Evolutionary conservation across 768 basidiomycete species (phyloP), one percentile per base, ranked within the genome.

Genomic region (Pholiota molesta): DNA sequence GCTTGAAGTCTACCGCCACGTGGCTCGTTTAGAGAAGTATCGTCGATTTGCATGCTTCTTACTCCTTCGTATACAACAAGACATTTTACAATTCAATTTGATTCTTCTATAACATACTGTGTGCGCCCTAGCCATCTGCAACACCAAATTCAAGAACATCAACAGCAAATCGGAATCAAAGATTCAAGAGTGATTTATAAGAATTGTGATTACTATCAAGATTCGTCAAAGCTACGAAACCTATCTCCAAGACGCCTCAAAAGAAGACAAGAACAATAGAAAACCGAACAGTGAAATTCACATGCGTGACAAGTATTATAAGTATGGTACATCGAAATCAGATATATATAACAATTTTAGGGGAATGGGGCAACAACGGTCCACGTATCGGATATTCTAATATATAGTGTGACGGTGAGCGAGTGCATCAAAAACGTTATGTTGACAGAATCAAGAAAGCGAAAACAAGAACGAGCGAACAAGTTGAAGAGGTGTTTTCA

Each of bases 11-110:
- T 31, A 16, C 6, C 29, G 37, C 55, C 55, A 58, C 57, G 57
- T 51, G 57, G 55, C n/a, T 21, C 40, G 14, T 44, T 7, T 3
- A 58, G 57, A 39, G 47, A 58, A 58, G 57, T 58, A 58, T 49
- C n/a, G 13, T 16, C 47, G 21, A 55, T 52, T 23, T 61, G 33
- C 44, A 35, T 55, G 55, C 31, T 16, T 14, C 11, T 21, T 35
- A 26, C 13, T 53, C 35, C 13, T 42, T 54, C 33, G 29, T 53
- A 21, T 1, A 14, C 49, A 26, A 45, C 45, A n/a, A 16, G 13
- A 11, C 23, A 4, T 3, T 33, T 49, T 17, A 7, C 31, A 29
- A 57, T 45, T 57, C 56, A 57, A 57, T 57, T 57, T 49, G 28
- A 8, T 31, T 31, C 29, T 16, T 16, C 42, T 33, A n/a, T 31